Conservation (phyloP, 116 monocot species). For the Dioscorea cayenensis region DNA sequence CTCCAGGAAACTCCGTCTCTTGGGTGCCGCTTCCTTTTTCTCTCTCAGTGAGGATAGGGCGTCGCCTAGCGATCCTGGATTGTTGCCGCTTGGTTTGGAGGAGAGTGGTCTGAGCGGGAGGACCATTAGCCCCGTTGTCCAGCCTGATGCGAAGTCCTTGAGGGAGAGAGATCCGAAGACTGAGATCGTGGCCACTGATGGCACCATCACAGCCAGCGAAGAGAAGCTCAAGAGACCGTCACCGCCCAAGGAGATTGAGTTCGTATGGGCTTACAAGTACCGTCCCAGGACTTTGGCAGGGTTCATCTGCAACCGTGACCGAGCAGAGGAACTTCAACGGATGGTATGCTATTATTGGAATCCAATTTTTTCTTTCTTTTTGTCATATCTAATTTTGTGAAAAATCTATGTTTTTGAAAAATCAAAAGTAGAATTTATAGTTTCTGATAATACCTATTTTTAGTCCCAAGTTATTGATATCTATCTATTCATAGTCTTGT, state of each 20-base stretch:
- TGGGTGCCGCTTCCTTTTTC: slow-evolving; percentile 1
- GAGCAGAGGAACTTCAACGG: slow-evolving; percentile 14
- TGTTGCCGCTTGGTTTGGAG: background rate
- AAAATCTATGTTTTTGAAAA: background rate
- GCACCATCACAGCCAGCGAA: background rate
- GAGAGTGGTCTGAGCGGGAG: background rate
- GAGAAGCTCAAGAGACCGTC: background rate
- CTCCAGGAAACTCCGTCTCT: background rate
- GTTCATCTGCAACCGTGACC: slow-evolving; percentile 33
- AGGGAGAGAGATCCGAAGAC: slow-evolving; percentile 19
- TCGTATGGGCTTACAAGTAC: slow-evolving; percentile 35
- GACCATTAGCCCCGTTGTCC: background rate
- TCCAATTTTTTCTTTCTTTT: background rate
- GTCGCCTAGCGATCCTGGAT: background rate
- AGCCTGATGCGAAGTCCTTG: slow-evolving; percentile 19
- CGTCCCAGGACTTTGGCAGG: slow-evolving; percentile 31
- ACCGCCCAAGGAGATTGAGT: slow-evolving; percentile 14
- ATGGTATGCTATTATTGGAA: slow-evolving; percentile 9
- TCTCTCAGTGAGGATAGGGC: background rate
- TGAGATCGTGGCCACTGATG: background rate
- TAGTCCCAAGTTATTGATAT: too few species aligned
- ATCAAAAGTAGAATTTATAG: background rate
- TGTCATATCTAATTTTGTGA: background rate
- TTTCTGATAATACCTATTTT: too few species aligned
- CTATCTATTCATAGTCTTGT: too few species aligned